phyloP scores from a whole-genome alignment of 2,329 filamentous ascomycete genomes.

The Pyricularia sp. region DNA sequence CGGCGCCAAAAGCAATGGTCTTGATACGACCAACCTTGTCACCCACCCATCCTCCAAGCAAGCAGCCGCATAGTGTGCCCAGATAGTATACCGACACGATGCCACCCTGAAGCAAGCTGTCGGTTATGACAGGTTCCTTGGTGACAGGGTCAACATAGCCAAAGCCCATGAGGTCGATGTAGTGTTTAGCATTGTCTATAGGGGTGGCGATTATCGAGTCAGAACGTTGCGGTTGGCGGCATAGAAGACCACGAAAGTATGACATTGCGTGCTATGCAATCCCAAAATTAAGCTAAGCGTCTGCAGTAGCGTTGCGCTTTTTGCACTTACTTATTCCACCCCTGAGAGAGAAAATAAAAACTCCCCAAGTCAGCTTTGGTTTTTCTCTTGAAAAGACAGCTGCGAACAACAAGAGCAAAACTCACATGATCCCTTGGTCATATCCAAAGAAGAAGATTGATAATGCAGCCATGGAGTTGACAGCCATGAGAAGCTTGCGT shows the following conservation, averaged over 20 bases:
- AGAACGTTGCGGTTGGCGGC: neutral
- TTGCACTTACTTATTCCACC: neutral
- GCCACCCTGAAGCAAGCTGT: slow-evolving; percentile 52
- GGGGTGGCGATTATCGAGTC: slow-evolving; percentile 15
- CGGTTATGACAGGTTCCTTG: slow-evolving; percentile 40
- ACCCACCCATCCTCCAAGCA: slow-evolving; percentile 47
- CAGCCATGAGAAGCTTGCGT: slow-evolving; percentile 43
- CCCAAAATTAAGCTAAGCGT: no score
- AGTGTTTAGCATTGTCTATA: slow-evolving; percentile 56
- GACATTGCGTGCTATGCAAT: neutral
- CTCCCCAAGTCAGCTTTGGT: neutral
- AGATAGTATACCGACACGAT: slow-evolving; percentile 50
- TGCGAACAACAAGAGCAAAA: neutral
- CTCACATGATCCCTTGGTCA: slow-evolving; percentile 49
- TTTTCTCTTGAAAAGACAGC: neutral
- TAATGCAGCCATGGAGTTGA: slow-evolving; percentile 54
- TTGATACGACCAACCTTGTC: slow-evolving; percentile 53
- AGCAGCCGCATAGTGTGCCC: slow-evolving; percentile 51
- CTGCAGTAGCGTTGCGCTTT: neutral
- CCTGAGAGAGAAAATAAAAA: neutral
- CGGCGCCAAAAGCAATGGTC: slow-evolving; percentile 50
- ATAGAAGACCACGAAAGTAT: neutral
- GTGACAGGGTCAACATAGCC: slow-evolving; percentile 45
- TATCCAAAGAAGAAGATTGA: slow-evolving; percentile 62
- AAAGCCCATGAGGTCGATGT: slow-evolving; percentile 54